These are phyloP conservation scores for Penicillium mononematosum DNA, from an alignment of 495 filamentous ascomycete species.

Conservation along the genomic window DNA sequence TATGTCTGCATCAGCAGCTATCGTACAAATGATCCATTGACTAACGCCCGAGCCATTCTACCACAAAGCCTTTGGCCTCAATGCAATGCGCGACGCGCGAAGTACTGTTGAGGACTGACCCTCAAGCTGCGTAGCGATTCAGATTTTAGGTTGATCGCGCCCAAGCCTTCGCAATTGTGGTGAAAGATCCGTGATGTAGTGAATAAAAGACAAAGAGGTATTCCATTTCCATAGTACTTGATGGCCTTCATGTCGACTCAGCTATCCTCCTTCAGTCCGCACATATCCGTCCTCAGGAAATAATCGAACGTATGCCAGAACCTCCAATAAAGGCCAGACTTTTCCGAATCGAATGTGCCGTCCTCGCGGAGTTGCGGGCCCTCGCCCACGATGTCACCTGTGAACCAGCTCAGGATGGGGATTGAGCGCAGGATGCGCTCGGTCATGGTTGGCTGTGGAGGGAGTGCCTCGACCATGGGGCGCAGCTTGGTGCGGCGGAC, in stretches of 20 bases:
- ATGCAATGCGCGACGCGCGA: background rate
- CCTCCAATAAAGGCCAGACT: slow-evolving; percentile 76
- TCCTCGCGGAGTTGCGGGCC: slow-evolving; percentile 72
- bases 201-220: background rate
- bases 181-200: background rate
- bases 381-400: slow-evolving; percentile 75
- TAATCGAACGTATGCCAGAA: slow-evolving; percentile 51
- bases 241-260: slow-evolving; percentile 11
- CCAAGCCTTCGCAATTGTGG: too few species aligned
- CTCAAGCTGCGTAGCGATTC: background rate
- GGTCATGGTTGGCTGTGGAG: slow-evolving; percentile 58
- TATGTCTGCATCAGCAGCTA: slow-evolving; percentile 22
- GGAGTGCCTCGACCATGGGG: slow-evolving; percentile 57
- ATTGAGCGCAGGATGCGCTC: slow-evolving; percentile 62
- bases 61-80: background rate
- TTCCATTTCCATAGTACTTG: background rate
- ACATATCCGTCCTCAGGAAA: slow-evolving; percentile 49
- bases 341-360: slow-evolving; percentile 75
- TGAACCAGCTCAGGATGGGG: slow-evolving; percentile 67
- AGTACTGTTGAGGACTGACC: background rate
- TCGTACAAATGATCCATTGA: slow-evolving; percentile 21
- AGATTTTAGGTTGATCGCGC: background rate
- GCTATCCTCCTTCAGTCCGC: slow-evolving; percentile 51
- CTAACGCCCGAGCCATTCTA: slow-evolving; percentile 13
- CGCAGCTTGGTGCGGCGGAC: slow-evolving; percentile 54